Base-by-base conservation (phyloP, 768 basidiomycete species). In the Russula virescens region DNA sequence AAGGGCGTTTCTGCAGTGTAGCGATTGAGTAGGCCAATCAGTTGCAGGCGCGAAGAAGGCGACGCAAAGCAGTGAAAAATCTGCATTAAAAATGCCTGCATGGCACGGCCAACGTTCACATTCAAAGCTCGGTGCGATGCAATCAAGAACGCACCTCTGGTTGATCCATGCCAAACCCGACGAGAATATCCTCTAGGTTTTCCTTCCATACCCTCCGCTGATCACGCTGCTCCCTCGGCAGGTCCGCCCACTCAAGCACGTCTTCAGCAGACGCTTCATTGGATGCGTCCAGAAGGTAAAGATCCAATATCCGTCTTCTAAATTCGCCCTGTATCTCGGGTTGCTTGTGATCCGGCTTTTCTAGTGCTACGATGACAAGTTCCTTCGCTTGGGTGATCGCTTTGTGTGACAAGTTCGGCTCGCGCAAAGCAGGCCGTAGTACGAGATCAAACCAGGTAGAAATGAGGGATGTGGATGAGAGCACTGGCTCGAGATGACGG, bases 401-500 rank as follows among this genome's bases (percentile, higher is more conserved):
- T 25, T 75, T 66, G 0, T 79, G 81, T 3, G 88, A 77, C 21
- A 93, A 75, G 66, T 79, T 84, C 42, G 89, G 85, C 71, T 91
- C 86, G 52, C 88, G 85, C 58, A 93, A 77, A 31, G 89, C 87
- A 26, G 88, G 87, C 38, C 91, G 85, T 3, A 93, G 77, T 28
- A 89, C 79, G 38, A 88, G 79, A 71, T 93, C 89, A 72, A 90
- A 93, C 91, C 91, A 93, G 28, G 78, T 79, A 2, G 85, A 85
- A 60, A 91, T 86, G 58, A 91, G 77, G 26, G 87, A 88, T 7
- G 78, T 78, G 9, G 87, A 75, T 3, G 87, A 77, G 8, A 91
- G 75, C 31, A 88, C 77, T 14, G 85, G 80, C 11, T 77, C 76
- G 28, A 92, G 78, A 67, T 83, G 83, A 65, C 81, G 79, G 7